A percentile compares a stretch with the other conserved stretches of the same genome.
These are phyloP conservation scores for Wickerhamomyces sp. DNA, from an alignment of 1,139 yeast genomes.

Conservation along the genomic window DNA sequence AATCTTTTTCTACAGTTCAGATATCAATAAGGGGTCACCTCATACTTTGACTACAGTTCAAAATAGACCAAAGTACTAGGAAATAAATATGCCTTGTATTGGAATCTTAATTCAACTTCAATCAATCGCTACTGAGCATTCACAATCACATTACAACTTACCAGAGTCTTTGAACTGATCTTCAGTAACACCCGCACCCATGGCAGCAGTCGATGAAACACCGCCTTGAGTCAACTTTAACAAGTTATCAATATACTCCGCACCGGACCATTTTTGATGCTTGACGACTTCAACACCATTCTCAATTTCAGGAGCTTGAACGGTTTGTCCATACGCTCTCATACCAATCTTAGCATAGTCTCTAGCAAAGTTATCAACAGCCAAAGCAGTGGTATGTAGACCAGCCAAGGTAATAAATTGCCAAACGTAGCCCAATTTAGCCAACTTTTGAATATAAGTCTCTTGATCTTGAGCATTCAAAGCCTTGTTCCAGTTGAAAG, in stretches of 20 bases:
- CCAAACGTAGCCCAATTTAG: conserved; percentile 92
- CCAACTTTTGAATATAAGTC: conserved; percentile 84
- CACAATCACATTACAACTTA: conserved; percentile 4
- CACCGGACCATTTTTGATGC: conserved; percentile 99
- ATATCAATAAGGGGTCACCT: no score
- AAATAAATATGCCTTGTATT: no score
- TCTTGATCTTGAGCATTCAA: conserved; percentile 86
- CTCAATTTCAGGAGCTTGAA: conserved; percentile 87
- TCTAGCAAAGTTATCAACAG: conserved; percentile 79
- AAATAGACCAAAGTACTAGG: no score
- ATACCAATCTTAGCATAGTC: conserved; percentile 79
- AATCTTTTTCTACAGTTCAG: no score
- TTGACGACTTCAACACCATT: conserved; percentile 91
- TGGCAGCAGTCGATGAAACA: conserved; percentile 91
- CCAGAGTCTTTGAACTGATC: conserved; percentile 66
- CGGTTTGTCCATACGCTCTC: conserved; percentile 89
- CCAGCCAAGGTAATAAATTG: conserved; percentile 98
- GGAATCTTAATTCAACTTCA: no score
- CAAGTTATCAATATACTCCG: conserved; percentile 90
- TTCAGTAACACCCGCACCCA: conserved; percentile 99
- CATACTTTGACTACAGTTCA: no score
- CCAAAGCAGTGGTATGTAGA: conserved; percentile 91
- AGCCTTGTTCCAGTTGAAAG: conserved; percentile 97
- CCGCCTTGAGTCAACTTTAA: conserved; percentile 93
- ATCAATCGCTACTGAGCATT: no score